These are phyloP conservation scores for Phanerochaete sordida DNA, from an alignment of 768 basidiomycete species.

Conservation along the genomic window DNA sequence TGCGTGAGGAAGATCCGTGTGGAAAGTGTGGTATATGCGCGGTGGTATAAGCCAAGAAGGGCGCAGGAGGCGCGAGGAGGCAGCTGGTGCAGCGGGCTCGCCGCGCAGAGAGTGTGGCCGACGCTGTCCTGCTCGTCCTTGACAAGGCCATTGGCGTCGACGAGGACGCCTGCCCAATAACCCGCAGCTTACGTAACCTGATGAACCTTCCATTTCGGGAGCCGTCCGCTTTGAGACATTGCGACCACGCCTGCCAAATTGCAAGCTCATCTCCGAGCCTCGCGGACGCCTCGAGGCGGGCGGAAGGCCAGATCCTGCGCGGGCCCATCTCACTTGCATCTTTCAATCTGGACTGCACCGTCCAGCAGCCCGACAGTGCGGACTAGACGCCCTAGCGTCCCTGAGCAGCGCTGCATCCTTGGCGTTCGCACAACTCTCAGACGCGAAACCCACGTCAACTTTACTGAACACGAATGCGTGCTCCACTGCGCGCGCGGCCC, in stretches of 20 bases:
- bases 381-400: background rate
- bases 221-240: background rate
- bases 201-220: background rate
- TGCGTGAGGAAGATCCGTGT: background rate
- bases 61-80: background rate
- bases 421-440: background rate
- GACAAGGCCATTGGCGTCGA: background rate
- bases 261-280: too few relatives aligned
- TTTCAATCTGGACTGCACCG: too few relatives aligned
- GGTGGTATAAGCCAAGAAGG: background rate
- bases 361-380: too few relatives aligned
- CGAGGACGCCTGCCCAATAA: background rate
- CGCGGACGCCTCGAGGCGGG: background rate
- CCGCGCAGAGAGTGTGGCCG: background rate
- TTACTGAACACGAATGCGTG: too few relatives aligned
- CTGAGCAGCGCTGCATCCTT: background rate
- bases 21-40: background rate
- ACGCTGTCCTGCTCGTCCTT: slow-evolving; percentile 8
- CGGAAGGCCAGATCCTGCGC: background rate
- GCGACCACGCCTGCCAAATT: background rate
- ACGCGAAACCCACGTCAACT: background rate
- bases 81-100: background rate
- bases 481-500: too few relatives aligned
- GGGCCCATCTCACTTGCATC: too few relatives aligned
- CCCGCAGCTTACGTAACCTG: slow-evolving; percentile 4